Base-by-base conservation (phyloP, 208 protist genomes). In the Crithidia mellificae region DNA sequence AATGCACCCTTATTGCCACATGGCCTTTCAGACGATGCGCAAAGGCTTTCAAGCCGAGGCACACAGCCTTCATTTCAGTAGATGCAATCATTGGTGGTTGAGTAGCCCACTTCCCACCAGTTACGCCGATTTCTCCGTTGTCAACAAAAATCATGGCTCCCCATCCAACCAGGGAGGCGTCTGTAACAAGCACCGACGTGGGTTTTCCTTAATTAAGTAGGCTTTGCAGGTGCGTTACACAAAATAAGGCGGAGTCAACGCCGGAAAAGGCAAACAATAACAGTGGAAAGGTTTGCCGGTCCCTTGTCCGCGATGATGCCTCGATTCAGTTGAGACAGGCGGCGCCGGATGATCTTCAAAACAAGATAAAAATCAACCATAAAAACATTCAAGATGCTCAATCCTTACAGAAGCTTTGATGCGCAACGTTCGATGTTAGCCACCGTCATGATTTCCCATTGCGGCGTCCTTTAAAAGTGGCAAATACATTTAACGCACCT, bases 181-280 rank as follows among this genome's bases (percentile, higher is more conserved):
- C 53, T 5, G 53, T 58, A 4, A 24, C 29, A 22, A 58, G 29
- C 53, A 44, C 20, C 20, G 32, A 22, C 6, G 53, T 24, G 3
- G n/a, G 53, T 15, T 36, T n/a, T 3, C 2, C 6, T 6, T 12
- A 36, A 6, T n/a, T 5, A 20, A 36, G 27, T 6, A 5, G 50
- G 50, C 27, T 9, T 8, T 54, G 15, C 14, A 6, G 50, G 50
- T 14, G 50, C 50, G 36, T 54, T 54, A 2, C 2, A 5, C 17
- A 54, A 3, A 12, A 54, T n/a, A 22, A 6, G 22, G 22, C 50
- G 22, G 22, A 54, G n/a, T 15, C 24, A 71, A 22, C 34, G 22
- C 34, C 34, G 34, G 27, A 71, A 62, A 36, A 54, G 30, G 38
- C 36, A 4, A 52, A 39, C 32, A 44, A 30, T 15, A 41, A 61